phyloP scores from a whole-genome alignment of 1,284 basidiomycete species.

The Cystobasidium pallidum region DNA sequence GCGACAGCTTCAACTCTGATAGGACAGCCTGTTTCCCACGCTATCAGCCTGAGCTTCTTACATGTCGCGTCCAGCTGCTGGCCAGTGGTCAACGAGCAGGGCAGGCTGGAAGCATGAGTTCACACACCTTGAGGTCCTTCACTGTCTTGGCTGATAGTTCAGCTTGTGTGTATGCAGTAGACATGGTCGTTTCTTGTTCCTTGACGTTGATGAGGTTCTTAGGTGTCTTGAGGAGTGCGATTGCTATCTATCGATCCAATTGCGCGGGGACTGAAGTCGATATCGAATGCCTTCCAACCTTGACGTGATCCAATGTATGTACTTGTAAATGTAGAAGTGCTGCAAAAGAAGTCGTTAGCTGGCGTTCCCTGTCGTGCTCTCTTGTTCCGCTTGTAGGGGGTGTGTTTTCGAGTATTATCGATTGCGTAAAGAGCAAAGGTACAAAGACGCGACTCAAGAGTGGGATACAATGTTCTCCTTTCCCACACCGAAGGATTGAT shows the following conservation, averaged over 20 bases:
- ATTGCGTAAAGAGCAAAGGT: constrained; percentile 3
- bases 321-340: too few relatives aligned
- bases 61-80: background rate
- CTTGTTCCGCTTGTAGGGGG: background rate
- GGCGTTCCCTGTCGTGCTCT: background rate
- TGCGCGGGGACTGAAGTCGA: background rate
- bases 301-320: too few relatives aligned
- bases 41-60: background rate
- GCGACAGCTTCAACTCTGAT: constrained; percentile 21
- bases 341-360: background rate
- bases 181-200: constrained; percentile 8
- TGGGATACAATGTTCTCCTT: background rate
- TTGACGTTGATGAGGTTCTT: background rate
- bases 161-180: constrained; percentile 32
- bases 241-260: background rate
- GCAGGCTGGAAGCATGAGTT: background rate
- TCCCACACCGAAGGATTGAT: background rate
- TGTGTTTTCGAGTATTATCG: background rate
- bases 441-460: background rate
- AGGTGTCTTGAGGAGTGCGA: too few relatives aligned
- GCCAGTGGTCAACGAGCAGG: background rate
- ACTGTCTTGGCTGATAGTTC: constrained; percentile 40
- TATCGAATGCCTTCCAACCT: background rate
- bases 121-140: constrained; percentile 35
- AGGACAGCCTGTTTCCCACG: constrained; percentile 15